Evolutionary conservation across 495 filamentous ascomycete genomes (phyloP).

Genomic region (Halenospora varia): DNA sequence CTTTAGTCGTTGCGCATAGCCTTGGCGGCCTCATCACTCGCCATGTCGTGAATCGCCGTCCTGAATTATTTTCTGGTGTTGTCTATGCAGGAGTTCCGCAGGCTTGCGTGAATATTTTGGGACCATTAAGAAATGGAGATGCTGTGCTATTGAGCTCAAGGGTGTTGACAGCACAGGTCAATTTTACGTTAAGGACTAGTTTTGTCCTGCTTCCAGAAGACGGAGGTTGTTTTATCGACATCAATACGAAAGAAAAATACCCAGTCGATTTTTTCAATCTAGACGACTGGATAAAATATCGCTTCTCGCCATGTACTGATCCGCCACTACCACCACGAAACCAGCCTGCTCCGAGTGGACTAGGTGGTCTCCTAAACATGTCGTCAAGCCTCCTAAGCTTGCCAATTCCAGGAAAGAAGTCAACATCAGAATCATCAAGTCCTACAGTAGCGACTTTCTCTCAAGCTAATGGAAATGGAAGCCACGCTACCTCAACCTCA

Average conservation of each 20-base stretch:
- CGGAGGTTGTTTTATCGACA: constrained; percentile 85
- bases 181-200: constrained; percentile 85
- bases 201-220: constrained; percentile 85
- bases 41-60: constrained; percentile 83
- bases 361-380: constrained; percentile 20
- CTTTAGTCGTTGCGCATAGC: constrained; percentile 81
- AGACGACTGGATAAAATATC: constrained; percentile 74
- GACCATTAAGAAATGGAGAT: constrained; percentile 85
- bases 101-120: constrained; percentile 86
- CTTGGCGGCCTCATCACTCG: constrained; percentile 86
- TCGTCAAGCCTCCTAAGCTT: constrained; percentile 26
- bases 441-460: constrained; percentile 26
- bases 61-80: constrained; percentile 83
- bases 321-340: constrained; percentile 48
- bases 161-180: constrained; percentile 89
- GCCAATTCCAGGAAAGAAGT: constrained; percentile 24
- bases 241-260: constrained; percentile 74
- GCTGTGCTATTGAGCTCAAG: constrained; percentile 86
- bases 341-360: background rate
- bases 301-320: constrained; percentile 71
- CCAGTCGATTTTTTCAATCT: constrained; percentile 81
- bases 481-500: background rate
- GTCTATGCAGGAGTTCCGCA: constrained; percentile 83
- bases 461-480: too few relatives aligned
- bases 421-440: constrained; percentile 1